Percentiles rank a stretch among this genome's conserved stretches.
Conservation (phyloP, 805 yeast genomes). For the Metschnikowia proteae region DNA sequence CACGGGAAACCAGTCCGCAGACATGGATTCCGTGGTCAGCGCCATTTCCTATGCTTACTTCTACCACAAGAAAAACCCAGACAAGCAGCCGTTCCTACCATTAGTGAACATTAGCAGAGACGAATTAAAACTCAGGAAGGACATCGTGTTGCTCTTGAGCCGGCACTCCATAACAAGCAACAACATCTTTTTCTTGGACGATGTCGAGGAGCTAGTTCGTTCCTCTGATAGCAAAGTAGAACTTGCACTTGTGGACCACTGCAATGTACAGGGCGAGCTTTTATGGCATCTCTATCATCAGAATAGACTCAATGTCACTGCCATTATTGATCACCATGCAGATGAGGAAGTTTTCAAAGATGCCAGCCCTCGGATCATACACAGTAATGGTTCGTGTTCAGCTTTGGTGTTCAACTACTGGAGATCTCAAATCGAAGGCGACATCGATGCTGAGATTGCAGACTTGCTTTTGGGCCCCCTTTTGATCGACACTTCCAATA, state of each 20-base stretch:
- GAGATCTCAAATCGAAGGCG: slow-evolving; percentile 25
- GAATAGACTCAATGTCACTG: slow-evolving; percentile 36
- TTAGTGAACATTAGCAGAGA: slow-evolving; percentile 64
- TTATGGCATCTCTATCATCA: slow-evolving; percentile 27
- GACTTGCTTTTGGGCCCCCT: slow-evolving; percentile 62
- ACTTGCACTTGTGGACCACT: slow-evolving; percentile 73
- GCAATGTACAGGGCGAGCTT: slow-evolving; percentile 53
- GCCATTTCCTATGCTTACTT: slow-evolving; percentile 72
- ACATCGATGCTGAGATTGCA: slow-evolving; percentile 31
- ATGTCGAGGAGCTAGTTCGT: slow-evolving; percentile 49
- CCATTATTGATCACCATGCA: slow-evolving; percentile 85
- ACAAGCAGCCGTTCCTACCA: slow-evolving; percentile 50
- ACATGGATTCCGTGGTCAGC: slow-evolving; percentile 81
- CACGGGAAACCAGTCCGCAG: slow-evolving; percentile 82
- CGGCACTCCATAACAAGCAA: slow-evolving; percentile 44
- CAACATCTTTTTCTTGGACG: slow-evolving; percentile 64
- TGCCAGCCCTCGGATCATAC: slow-evolving; percentile 60
- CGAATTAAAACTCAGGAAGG: slow-evolving; percentile 70
- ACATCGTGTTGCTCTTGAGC: slow-evolving; percentile 54
- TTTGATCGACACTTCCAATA: slow-evolving; percentile 69
- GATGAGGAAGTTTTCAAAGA: slow-evolving; percentile 53
- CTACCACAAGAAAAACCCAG: slow-evolving; percentile 30
- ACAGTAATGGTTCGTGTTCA: slow-evolving; percentile 73
- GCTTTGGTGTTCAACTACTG: slow-evolving; percentile 68
- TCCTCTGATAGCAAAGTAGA: neutral